Evolutionary conservation across 2,329 filamentous ascomycete genomes (phyloP).

Genomic region (Fusarium succisae): DNA sequence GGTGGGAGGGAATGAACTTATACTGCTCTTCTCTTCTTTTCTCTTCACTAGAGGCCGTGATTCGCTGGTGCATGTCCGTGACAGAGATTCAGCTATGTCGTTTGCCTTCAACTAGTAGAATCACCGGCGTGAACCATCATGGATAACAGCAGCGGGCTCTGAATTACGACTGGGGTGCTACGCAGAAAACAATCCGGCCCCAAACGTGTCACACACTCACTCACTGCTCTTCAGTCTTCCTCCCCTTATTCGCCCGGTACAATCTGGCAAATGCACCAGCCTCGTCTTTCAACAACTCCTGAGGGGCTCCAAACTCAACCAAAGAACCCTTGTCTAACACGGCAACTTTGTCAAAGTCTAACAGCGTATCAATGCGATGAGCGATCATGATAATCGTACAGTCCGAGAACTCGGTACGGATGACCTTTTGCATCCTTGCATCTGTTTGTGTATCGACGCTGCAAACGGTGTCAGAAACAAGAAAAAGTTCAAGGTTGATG

Average conservation of each 20-base stretch:
- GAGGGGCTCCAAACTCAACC: constrained; percentile 44
- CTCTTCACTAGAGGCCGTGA: neutral
- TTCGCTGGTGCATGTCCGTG: neutral
- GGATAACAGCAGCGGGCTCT: neutral
- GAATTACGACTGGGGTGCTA: neutral
- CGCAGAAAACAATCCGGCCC: neutral
- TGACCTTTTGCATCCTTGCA: constrained; percentile 43
- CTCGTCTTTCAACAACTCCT: constrained; percentile 32
- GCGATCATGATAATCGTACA: constrained; percentile 49
- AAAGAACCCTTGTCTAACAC: constrained; percentile 44
- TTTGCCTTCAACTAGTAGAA: neutral
- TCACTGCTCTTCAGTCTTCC: neutral
- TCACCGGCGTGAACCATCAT: neutral
- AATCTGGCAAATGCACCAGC: constrained; percentile 38
- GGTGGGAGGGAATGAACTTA: neutral
- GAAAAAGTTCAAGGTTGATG: neutral
- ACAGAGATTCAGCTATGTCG: neutral
- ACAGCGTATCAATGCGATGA: constrained; percentile 45
- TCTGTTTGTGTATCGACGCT: constrained; percentile 46
- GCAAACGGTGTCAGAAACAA: neutral
- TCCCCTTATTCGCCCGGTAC: constrained; percentile 39
- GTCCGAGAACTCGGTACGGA: constrained; percentile 43
- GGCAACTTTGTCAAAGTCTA: constrained; percentile 48
- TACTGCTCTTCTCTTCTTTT: neutral
- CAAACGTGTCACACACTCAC: neutral